phyloP scores from a whole-genome alignment of 257 asterid genomes.

The Solanum habrochaites region DNA sequence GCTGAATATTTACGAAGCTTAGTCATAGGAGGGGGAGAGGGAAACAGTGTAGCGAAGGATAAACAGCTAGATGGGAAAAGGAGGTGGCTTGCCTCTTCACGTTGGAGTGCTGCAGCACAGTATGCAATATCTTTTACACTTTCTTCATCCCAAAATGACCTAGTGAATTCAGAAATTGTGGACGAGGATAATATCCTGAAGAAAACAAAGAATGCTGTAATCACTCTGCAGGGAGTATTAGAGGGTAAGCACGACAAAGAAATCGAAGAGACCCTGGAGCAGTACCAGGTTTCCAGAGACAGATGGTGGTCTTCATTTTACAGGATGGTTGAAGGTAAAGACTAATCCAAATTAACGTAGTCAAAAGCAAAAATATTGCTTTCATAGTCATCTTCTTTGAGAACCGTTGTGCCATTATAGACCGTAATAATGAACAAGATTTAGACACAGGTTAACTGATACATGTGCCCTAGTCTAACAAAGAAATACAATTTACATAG shows the following conservation, averaged over 20 bases:
- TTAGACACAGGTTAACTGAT: not conserved
- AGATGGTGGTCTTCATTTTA: conserved; percentile 94
- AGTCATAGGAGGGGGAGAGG: conserved; percentile 34
- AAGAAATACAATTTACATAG: not conserved
- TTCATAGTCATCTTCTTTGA: conserved; percentile 4
- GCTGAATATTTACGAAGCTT: conserved; percentile 77
- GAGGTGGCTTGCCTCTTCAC: conserved; percentile 85
- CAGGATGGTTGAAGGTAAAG: conserved; percentile 77
- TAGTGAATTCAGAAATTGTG: conserved; percentile 46
- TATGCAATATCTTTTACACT: conserved; percentile 78
- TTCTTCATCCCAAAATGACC: conserved; percentile 80
- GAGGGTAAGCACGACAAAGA: conserved; percentile 81
- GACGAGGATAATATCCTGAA: conserved; percentile 53
- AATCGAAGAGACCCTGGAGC: conserved; percentile 67
- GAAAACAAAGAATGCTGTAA: conserved; percentile 81
- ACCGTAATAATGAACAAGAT: not conserved
- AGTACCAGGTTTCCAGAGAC: conserved; percentile 53
- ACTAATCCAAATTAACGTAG: not conserved
- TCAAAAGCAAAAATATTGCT: not conserved
- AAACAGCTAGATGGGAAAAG: conserved; percentile 56
- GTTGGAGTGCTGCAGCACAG: conserved; percentile 95
- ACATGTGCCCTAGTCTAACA: not conserved
- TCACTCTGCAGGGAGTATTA: conserved; percentile 76
- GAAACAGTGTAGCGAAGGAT: conserved; percentile 20
- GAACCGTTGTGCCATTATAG: not conserved